Evolutionary conservation across 768 basidiomycete genomes (phyloP).

Genomic region (Leccinum sublutescens): DNA sequence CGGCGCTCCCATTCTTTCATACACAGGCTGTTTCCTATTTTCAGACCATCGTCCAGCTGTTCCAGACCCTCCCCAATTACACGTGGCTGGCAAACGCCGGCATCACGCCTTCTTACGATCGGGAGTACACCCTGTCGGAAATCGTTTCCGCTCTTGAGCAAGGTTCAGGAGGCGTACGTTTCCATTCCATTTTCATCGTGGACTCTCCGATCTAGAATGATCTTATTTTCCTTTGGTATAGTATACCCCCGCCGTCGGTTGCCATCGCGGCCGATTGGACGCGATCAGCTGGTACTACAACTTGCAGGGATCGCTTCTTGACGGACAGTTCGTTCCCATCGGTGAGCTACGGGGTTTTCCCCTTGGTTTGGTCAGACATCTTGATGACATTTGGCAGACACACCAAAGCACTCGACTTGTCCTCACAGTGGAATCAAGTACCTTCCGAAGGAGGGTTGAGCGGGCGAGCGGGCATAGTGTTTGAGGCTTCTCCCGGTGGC

Average conservation of each 20-base stretch:
- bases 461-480: not conserved
- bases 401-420: constrained; percentile 54
- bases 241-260: constrained; percentile 52
- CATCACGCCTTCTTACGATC: constrained; percentile 60
- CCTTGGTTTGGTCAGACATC: not conserved
- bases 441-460: constrained; percentile 43
- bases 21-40: constrained; percentile 65
- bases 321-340: constrained; percentile 61
- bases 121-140: constrained; percentile 53
- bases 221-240: constrained; percentile 12
- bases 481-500: not conserved
- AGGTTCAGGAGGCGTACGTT: constrained; percentile 46
- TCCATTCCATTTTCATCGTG: not conserved
- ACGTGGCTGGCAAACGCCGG: constrained; percentile 68
- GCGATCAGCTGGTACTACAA: constrained; percentile 63
- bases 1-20: not conserved
- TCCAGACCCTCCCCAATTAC: constrained; percentile 72
- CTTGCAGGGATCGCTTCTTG: constrained; percentile 59
- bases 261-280: constrained; percentile 38
- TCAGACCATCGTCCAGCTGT: constrained; percentile 53
- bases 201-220: not conserved
- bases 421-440: constrained; percentile 58
- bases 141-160: constrained; percentile 53
- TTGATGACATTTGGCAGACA: constrained; percentile 38
- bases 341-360: constrained; percentile 34